These are phyloP conservation scores for Colletotrichum sp. DNA, from an alignment of 2,329 filamentous ascomycete species.

Conservation along the genomic window DNA sequence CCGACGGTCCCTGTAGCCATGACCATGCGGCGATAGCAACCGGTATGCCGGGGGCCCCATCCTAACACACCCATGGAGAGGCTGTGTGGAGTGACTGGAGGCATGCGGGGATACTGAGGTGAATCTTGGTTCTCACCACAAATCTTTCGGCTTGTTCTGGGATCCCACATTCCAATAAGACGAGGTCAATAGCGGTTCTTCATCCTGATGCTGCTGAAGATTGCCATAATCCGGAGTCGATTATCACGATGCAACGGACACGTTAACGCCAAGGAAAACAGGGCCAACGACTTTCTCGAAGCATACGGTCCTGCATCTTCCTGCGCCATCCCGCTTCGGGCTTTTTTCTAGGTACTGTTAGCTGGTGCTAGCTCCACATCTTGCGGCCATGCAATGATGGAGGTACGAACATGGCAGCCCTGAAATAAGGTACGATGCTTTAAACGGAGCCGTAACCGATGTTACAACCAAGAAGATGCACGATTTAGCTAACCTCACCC, in stretches of 20 bases:
- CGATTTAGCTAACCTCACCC: constrained; percentile 2
- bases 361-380: neutral
- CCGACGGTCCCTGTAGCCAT: neutral
- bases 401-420: neutral
- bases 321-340: neutral
- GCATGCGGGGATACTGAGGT: neutral
- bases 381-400: neutral
- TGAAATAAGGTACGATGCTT: neutral
- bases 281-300: neutral
- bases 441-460: neutral
- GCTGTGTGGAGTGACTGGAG: neutral
- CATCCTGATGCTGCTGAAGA: neutral
- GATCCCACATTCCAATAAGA: neutral
- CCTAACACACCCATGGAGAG: neutral
- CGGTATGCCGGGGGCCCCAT: neutral
- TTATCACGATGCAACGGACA: neutral
- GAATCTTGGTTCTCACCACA: neutral
- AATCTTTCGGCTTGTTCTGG: neutral
- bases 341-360: neutral
- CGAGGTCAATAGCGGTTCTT: neutral
- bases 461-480: neutral
- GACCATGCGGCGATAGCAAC: constrained; percentile 3
- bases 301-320: neutral
- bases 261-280: neutral
- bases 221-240: neutral